Evolutionary conservation across 2,329 filamentous ascomycete genomes (phyloP), one percentile per base, ranked within the genome.

Genomic region (Colletotrichum magnum): DNA sequence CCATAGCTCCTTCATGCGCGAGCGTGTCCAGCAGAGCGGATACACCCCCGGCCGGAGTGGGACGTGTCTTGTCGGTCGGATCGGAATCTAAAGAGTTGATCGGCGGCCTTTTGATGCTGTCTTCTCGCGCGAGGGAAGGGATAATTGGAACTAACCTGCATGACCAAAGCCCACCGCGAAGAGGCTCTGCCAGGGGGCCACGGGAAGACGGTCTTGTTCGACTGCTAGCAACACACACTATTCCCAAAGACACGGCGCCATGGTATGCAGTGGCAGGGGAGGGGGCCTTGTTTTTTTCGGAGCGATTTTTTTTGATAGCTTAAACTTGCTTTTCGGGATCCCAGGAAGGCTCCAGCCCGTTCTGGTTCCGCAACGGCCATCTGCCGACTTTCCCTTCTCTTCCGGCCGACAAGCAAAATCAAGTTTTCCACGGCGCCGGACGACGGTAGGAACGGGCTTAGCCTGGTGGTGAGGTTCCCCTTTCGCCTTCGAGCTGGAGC

Each of bases 151-250:
- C 4, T 43, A 15, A 15, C 13, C 2, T 43, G 24, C 43, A 41
- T 21, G 32, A 15, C 21, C 4, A 18, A 63, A 21, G 43, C n/a
- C 36, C 24, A 28, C 45, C 51, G 5, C 13, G 16, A 41, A 21
- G 65, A 68, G 65, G 60, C 65, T 68, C 65, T 64, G 64, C 64
- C 53, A 36, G 32, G 43, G 50, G 64, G 52, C 9, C 24, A n/a
- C 47, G 18, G 62, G 52, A 52, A 26, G 41, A 58, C 21, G 36
- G 57, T 59, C 45, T 45, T 18, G 6, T 13, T 41, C 24, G 18
- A 18, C 45, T 28, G 5, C 7, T n/a, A 18, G 43, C 52, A 67
- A 52, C 58, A 26, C 21, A 32, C 51, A 58, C 47, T 18, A 39
- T 16, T 39, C 36, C 24, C 16, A 16, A 26, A 26, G 39, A 24